Conservation (phyloP, 805 yeast species). For the Osmozyma mogii region DNA sequence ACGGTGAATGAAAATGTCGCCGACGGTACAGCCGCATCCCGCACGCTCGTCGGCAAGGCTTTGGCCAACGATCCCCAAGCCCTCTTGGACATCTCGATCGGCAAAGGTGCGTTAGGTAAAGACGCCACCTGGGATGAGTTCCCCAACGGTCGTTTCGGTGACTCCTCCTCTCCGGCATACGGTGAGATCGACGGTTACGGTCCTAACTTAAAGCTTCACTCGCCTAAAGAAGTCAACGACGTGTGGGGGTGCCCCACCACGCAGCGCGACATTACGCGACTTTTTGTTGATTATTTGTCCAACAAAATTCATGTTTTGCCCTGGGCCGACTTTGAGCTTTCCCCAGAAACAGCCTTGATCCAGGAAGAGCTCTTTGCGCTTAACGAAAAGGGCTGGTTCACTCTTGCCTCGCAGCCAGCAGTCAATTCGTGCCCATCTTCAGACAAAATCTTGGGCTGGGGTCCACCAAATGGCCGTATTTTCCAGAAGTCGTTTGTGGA, state of each 20-base stretch:
- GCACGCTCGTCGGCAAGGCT: slow-evolving; percentile 19
- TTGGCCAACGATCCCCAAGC: slow-evolving; percentile 38
- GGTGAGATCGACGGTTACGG: slow-evolving; percentile 99
- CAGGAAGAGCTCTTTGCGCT: slow-evolving; percentile 83
- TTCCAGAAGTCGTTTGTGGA: slow-evolving; percentile 91
- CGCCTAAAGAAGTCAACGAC: slow-evolving; percentile 53
- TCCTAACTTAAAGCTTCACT: slow-evolving; percentile 71
- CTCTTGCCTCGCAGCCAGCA: slow-evolving; percentile 95
- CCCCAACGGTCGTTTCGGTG: slow-evolving; percentile 94
- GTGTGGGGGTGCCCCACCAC: slow-evolving; percentile 77
- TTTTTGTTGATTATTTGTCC: slow-evolving; percentile 67
- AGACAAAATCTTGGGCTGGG: slow-evolving; percentile 97
- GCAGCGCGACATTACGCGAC: slow-evolving; percentile 48
- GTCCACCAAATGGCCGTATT: slow-evolving; percentile 80
- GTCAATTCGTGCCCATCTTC: slow-evolving; percentile 68
- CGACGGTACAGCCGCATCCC: slow-evolving; percentile 14
- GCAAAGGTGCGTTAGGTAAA: slow-evolving; percentile 76
- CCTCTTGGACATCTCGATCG: slow-evolving; percentile 71
- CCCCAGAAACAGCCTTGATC: slow-evolving; percentile 85
- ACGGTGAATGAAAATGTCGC: slow-evolving; percentile 35
- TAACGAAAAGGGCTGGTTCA: slow-evolving; percentile 68
- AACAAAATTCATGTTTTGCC: slow-evolving; percentile 76
- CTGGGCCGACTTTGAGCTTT: slow-evolving; percentile 82
- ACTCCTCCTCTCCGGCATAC: slow-evolving; percentile 90
- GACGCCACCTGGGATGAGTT: slow-evolving; percentile 97